phyloP scores from a whole-genome alignment of 768 basidiomycete genomes.

The Calvatia gigantea region DNA sequence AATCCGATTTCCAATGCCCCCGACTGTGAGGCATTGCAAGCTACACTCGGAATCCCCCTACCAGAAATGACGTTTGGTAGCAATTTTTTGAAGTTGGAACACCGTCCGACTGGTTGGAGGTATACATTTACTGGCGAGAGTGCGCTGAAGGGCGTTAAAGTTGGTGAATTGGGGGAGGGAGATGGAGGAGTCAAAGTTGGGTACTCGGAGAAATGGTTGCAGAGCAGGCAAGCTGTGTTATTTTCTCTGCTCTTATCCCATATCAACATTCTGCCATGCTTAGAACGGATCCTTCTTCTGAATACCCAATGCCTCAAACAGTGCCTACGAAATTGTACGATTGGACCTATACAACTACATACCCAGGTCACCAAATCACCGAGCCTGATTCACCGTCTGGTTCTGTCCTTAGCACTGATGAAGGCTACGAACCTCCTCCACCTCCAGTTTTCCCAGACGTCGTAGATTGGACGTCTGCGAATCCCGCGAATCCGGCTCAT shows the following conservation, averaged over 20 bases:
- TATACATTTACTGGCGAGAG: constrained; percentile 64
- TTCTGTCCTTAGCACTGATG: constrained; percentile 12
- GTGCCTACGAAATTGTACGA: constrained; percentile 86
- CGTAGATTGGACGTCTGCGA: constrained; percentile 47
- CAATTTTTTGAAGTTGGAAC: constrained; percentile 69
- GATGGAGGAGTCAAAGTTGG: constrained; percentile 94
- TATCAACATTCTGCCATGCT: constrained; percentile 16
- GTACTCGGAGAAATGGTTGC: constrained; percentile 92
- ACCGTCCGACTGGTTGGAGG: constrained; percentile 59
- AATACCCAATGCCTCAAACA: constrained; percentile 65
- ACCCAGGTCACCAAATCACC: constrained; percentile 55
- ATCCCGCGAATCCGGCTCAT: constrained; percentile 54
- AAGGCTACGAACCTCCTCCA: constrained; percentile 15
- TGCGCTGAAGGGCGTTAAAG: constrained; percentile 71
- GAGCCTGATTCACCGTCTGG: constrained; percentile 12
- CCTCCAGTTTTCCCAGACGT: constrained; percentile 17
- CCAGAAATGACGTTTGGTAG: constrained; percentile 98
- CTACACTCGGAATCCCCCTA: constrained; percentile 66
- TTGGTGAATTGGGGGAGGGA: constrained; percentile 69
- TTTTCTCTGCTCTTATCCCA: constrained; percentile 16
- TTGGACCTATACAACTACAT: constrained; percentile 96
- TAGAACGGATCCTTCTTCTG: constrained; percentile 68
- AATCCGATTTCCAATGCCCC: constrained; percentile 77
- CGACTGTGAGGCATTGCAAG: constrained; percentile 69
- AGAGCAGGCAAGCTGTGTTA: constrained; percentile 62